Percentiles rank a stretch among this genome's conserved stretches.
Evolutionary conservation across 805 yeast species (phyloP).

Genomic region (Cyberlindnera maritima): DNA sequence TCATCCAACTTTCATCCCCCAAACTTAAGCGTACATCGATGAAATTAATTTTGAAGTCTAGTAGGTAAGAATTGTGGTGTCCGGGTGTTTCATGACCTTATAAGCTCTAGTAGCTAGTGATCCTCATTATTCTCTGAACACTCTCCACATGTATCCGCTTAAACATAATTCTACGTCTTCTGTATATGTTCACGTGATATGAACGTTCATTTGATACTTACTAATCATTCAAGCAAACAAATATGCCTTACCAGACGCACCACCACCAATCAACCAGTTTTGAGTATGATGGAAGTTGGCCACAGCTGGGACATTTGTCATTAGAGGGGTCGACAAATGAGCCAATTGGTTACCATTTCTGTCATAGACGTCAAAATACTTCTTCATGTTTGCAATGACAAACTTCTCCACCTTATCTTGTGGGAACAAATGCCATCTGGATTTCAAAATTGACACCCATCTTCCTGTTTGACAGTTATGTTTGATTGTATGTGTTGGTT

Average conservation of each 20-base stretch:
- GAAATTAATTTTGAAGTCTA: no score
- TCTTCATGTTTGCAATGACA: conserved; percentile 90
- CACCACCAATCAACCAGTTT: conserved; percentile 92
- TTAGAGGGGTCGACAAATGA: conserved; percentile 56
- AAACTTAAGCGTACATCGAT: no score
- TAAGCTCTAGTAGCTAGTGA: no score
- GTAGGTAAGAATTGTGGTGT: no score
- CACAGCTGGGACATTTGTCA: conserved; percentile 94
- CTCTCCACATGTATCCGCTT: no score
- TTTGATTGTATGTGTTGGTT: conserved; percentile 61
- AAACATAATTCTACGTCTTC: no score
- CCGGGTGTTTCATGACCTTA: not conserved
- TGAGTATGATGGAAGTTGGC: conserved; percentile 76
- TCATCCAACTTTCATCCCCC: no score
- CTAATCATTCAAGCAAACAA: conserved; percentile 42
- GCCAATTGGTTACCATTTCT: conserved; percentile 76
- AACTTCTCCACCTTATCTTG: conserved; percentile 74
- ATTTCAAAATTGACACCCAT: conserved; percentile 91
- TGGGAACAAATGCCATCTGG: conserved; percentile 81
- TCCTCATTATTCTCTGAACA: no score
- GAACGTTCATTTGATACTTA: not conserved
- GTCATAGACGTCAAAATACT: conserved; percentile 79
- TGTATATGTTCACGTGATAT: no score
- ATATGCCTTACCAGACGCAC: conserved; percentile 88
- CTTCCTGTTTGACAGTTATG: conserved; percentile 97